Evolutionary conservation across 257 asterid species (phyloP), one percentile per base, ranked within the genome.

Genomic region (Nicotiana tomentosiformis): DNA sequence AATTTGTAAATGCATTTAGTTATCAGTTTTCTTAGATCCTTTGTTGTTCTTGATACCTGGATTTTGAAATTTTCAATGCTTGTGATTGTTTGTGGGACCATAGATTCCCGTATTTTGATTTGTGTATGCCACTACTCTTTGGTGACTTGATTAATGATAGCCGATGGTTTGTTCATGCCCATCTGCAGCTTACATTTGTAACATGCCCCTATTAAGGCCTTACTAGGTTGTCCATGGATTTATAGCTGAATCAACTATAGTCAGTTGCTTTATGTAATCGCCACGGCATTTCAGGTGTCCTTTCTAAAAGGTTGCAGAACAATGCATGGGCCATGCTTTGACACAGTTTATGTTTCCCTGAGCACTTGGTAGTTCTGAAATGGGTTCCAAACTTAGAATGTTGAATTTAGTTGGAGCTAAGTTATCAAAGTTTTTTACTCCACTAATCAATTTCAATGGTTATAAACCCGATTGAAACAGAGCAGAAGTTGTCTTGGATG

Each of bases 401-500:
- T 49, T 49, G 61, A 74, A 49, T 46, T 74, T 49, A 20, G 26
- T 49, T 74, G 64, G 78, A 33, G 26, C 39, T 26, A 76, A 7
- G 26, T 14, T 76, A 51, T 76, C 53, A 61, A 7, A 15, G 0
- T 35, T 4, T 51, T 26, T 23, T 68, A 83, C 84, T 88, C 82
- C 90, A 33, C 95, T 92, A 92, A 92, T 90, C 92, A 79, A 51
- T 88, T 76, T 86, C 78, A 84, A 66, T 88, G 93, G 97, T 90
- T 90, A 81, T 82, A 87, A 91, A 89, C 96, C 95, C 86, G 87
- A 83, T 92, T 90, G 98, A 83, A 90, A 94, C 99, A 94, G 98
- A 91, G 91, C 98, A 96, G 98, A 93, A 93, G 98, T 91, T 94
- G 93, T 90, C 90, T 94, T 88, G 98, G 98, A 91, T 93, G 98